Evolutionary conservation across 2,329 filamentous ascomycete genomes (phyloP).

Genomic region (Daldinia sp.): DNA sequence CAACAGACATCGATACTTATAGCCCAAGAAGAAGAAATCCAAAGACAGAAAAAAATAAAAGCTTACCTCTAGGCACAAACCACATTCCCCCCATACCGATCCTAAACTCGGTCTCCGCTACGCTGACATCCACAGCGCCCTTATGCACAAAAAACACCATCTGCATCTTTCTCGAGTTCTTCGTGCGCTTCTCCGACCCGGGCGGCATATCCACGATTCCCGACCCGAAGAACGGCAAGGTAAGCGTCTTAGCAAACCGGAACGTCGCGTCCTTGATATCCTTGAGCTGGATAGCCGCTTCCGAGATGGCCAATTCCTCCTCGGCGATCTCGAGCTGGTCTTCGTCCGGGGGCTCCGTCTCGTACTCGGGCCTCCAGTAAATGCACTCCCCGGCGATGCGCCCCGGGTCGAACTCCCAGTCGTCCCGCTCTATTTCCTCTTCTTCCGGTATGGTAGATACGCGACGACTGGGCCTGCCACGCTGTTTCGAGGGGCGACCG

Average conservation of each 20-base stretch:
- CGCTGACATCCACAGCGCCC: slow-evolving; percentile 81
- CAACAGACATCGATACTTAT: neutral
- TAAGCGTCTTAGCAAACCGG: slow-evolving; percentile 87
- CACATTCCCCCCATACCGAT: slow-evolving; percentile 90
- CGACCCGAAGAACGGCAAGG: slow-evolving; percentile 84
- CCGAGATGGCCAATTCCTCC: slow-evolving; percentile 65
- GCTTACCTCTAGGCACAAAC: slow-evolving; percentile 92
- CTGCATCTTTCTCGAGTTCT: slow-evolving; percentile 95
- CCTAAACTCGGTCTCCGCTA: slow-evolving; percentile 79
- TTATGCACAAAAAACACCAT: slow-evolving; percentile 93
- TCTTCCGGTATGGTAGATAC: slow-evolving; percentile 31
- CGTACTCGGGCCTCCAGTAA: slow-evolving; percentile 68
- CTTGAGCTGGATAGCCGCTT: slow-evolving; percentile 63
- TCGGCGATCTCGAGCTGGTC: slow-evolving; percentile 63
- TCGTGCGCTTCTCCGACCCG: slow-evolving; percentile 82
- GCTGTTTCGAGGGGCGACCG: slow-evolving; percentile 41
- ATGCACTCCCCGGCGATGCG: slow-evolving; percentile 70
- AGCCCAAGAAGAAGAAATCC: neutral
- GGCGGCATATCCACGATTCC: slow-evolving; percentile 90
- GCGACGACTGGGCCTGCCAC: slow-evolving; percentile 4
- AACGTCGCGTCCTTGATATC: slow-evolving; percentile 75
- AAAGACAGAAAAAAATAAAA: neutral
- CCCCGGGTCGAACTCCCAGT: slow-evolving; percentile 76
- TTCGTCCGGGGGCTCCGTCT: slow-evolving; percentile 62
- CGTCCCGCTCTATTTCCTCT: slow-evolving; percentile 66